Evolutionary conservation across 2,329 filamentous ascomycete genomes (phyloP).

Genomic region (Talaromyces sp.): DNA sequence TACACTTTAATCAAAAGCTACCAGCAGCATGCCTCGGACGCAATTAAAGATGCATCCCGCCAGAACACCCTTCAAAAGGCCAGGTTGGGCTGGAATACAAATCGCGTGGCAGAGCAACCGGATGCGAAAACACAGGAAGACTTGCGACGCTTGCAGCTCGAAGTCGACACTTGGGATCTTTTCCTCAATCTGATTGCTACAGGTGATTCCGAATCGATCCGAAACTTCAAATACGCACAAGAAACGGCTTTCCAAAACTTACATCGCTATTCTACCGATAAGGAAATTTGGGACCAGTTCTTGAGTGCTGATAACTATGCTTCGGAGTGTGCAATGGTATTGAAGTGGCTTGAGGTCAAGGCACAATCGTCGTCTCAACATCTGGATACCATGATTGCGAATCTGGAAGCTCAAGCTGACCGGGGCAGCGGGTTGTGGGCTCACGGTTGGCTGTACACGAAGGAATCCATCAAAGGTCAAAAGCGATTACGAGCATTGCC

Average conservation of each 20-base stretch:
- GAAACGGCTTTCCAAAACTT: conserved; percentile 42
- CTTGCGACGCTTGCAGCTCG: conserved; percentile 66
- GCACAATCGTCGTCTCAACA: conserved; percentile 65
- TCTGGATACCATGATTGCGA: conserved; percentile 71
- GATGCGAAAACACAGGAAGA: conserved; percentile 31
- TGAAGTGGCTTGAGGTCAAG: conserved; percentile 82
- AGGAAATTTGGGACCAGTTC: conserved; percentile 70
- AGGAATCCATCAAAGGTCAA: conserved; percentile 81
- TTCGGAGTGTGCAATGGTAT: conserved; percentile 71
- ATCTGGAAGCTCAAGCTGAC: conserved; percentile 72
- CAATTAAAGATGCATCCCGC: conserved; percentile 44
- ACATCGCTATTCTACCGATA: conserved; percentile 58
- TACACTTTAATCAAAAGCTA: conserved; percentile 66
- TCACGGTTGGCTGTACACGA: conserved; percentile 89
- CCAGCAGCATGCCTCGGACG: conserved; percentile 53
- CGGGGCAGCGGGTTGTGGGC: conserved; percentile 73
- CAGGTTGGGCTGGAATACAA: conserved; percentile 31
- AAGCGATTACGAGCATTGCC: conserved; percentile 73
- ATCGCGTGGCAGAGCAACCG: conserved; percentile 21
- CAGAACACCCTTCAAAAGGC: conserved; percentile 40
- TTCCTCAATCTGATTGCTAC: conserved; percentile 70
- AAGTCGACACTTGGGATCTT: conserved; percentile 88
- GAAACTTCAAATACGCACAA: conserved; percentile 39
- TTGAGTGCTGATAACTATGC: conserved; percentile 69
- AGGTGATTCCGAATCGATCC: conserved; percentile 55